Percentiles rank a stretch among this genome's conserved stretches.
These are phyloP conservation scores for Thelonectria blattea DNA, from an alignment of 2,329 filamentous ascomycete species.

Conservation along the genomic window DNA sequence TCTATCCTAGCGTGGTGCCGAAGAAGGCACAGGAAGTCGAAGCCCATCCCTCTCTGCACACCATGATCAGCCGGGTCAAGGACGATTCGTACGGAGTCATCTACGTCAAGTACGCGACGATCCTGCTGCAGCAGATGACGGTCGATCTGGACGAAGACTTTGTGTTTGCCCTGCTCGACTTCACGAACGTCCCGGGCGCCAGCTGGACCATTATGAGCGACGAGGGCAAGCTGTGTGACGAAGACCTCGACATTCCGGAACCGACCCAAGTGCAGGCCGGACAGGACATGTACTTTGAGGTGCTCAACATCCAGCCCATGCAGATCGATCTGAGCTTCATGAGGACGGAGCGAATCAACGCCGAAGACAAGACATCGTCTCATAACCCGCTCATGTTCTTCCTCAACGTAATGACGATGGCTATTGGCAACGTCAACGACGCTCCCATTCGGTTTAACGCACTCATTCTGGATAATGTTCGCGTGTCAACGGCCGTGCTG, in stretches of 20 bases:
- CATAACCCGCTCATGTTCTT: conserved; percentile 98
- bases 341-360: conserved; percentile 93
- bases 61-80: conserved; percentile 91
- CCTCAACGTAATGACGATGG: conserved; percentile 98
- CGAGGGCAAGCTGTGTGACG: conserved; percentile 86
- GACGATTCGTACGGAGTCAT: conserved; percentile 97
- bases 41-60: conserved; percentile 91
- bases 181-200: conserved; percentile 89
- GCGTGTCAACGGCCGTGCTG: conserved; percentile 84
- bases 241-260: conserved; percentile 89
- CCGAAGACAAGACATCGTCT: conserved; percentile 89
- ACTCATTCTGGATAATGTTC: conserved; percentile 91
- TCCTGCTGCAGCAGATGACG: conserved; percentile 97
- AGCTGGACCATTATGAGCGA: conserved; percentile 73
- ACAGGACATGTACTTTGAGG: conserved; percentile 97
- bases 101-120: conserved; percentile 97
- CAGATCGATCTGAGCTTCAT: conserved; percentile 97
- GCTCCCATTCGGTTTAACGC: conserved; percentile 93
- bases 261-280: conserved; percentile 83
- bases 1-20: conserved; percentile 96
- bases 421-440: conserved; percentile 98
- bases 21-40: conserved; percentile 97
- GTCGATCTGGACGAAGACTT: conserved; percentile 98
- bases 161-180: conserved; percentile 94
- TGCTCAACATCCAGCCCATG: conserved; percentile 97